Conservation (phyloP, 352 stramenopile genomes). For the Phytophthora hibernalis region DNA sequence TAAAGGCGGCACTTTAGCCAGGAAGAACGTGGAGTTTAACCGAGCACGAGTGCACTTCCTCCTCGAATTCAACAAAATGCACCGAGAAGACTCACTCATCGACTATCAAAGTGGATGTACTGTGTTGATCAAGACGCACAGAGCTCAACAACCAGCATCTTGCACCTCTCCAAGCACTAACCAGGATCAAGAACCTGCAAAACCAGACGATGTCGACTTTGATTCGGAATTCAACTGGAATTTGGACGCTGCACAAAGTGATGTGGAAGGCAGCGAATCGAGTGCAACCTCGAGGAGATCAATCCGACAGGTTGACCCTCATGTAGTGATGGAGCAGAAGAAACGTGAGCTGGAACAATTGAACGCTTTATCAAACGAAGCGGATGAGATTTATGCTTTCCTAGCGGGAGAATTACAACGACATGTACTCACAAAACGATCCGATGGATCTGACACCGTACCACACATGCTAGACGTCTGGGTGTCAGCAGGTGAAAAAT, state of each 20-base stretch:
- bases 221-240: slow-evolving; percentile 34
- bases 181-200: slow-evolving; percentile 26
- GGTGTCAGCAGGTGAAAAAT: slow-evolving; percentile 73
- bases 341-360: slow-evolving; percentile 33
- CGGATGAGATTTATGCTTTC: slow-evolving; percentile 71
- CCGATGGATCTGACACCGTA: slow-evolving; percentile 44
- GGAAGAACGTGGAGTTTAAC: slow-evolving; percentile 56
- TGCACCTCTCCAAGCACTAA: not conserved
- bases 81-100: slow-evolving; percentile 55
- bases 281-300: slow-evolving; percentile 17
- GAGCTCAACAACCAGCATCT: not conserved
- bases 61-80: slow-evolving; percentile 64
- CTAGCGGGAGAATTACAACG: slow-evolving; percentile 54
- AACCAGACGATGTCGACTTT: slow-evolving; percentile 16
- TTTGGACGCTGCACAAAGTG: slow-evolving; percentile 17
- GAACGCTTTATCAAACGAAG: slow-evolving; percentile 48
- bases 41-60: slow-evolving; percentile 51
- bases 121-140: slow-evolving; percentile 13
- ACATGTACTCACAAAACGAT: slow-evolving; percentile 35
- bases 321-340: slow-evolving; percentile 9
- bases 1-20: slow-evolving; percentile 24
- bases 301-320: slow-evolving; percentile 13
- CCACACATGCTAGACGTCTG: slow-evolving; percentile 74
- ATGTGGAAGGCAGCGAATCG: slow-evolving; percentile 22
- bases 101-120: slow-evolving; percentile 63